Evolutionary conservation across 495 filamentous ascomycete species (phyloP).

Genomic region (Penicillium daleae): DNA sequence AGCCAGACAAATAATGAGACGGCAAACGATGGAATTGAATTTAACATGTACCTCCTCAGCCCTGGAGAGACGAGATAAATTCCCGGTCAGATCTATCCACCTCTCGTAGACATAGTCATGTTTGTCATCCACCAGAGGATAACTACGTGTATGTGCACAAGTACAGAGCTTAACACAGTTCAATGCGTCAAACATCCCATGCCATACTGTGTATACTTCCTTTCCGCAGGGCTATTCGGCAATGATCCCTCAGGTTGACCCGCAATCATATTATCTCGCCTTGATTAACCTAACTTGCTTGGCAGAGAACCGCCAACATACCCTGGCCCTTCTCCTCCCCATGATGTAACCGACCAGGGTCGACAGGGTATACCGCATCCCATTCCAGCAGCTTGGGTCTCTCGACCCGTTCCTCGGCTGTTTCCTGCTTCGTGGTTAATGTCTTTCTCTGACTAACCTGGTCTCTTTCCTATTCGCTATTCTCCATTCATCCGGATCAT

Average conservation of each 20-base stretch:
- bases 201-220: too few relatives aligned
- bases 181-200: too few relatives aligned
- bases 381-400: not conserved
- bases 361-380: conserved; percentile 2
- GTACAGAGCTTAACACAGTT: too few relatives aligned
- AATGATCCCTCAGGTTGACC: not conserved
- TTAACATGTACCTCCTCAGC: not conserved
- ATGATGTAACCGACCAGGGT: conserved; percentile 15
- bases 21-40: not conserved
- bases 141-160: not conserved
- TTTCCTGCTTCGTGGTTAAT: not conserved
- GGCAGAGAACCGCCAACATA: not conserved
- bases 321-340: not conserved
- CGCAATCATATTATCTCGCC: not conserved
- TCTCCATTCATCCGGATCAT: not conserved
- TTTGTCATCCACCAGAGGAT: not conserved
- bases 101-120: too few relatives aligned
- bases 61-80: not conserved
- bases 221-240: not conserved
- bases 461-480: not conserved
- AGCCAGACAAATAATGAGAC: too few relatives aligned
- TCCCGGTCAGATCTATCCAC: not conserved
- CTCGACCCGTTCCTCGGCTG: not conserved
- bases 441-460: not conserved
- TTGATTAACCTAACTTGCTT: not conserved